Percentiles rank a stretch among this genome's conserved stretches.
Conservation (phyloP, 805 yeast genomes). For the Kodamaea leandrae region DNA sequence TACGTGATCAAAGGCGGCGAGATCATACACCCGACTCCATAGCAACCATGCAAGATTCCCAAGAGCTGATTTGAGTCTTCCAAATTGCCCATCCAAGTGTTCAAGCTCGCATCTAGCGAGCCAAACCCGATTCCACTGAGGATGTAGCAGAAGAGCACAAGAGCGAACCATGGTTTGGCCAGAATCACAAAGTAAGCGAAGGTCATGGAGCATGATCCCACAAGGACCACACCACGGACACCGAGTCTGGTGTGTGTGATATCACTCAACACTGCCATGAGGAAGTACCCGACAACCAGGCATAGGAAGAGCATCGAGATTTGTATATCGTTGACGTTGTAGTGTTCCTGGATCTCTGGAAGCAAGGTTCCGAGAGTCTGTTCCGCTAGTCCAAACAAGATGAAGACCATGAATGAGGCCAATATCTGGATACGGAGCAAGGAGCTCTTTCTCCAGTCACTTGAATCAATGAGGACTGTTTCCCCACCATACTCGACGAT, state of each 20-base stretch:
- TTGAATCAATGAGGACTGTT: constrained; percentile 31
- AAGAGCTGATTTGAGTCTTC: constrained; percentile 48
- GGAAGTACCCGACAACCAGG: constrained; percentile 53
- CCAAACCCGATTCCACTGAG: constrained; percentile 58
- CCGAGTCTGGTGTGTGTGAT: constrained; percentile 44
- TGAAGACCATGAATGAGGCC: constrained; percentile 38
- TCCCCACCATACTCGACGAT: constrained; percentile 21
- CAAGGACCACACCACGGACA: constrained; percentile 40
- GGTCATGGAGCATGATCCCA: constrained; percentile 35
- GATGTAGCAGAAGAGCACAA: constrained; percentile 39
- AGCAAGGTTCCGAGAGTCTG: constrained; percentile 61
- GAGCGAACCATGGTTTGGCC: constrained; percentile 39
- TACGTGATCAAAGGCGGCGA: constrained; percentile 47
- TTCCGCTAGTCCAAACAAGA: constrained; percentile 55
- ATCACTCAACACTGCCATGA: constrained; percentile 50
- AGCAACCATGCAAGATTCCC: constrained; percentile 52
- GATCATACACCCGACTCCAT: constrained; percentile 53
- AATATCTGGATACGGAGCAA: constrained; percentile 44
- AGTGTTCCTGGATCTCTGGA: constrained; percentile 49
- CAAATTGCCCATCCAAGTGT: constrained; percentile 50
- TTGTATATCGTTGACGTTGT: constrained; percentile 46
- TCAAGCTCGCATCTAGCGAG: constrained; percentile 52
- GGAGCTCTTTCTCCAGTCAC: constrained; percentile 36
- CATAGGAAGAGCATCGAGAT: constrained; percentile 51
- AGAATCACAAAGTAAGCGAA: constrained; percentile 39